Conservation (phyloP, 106 monocot species). For the Ottelia alismoides region DNA sequence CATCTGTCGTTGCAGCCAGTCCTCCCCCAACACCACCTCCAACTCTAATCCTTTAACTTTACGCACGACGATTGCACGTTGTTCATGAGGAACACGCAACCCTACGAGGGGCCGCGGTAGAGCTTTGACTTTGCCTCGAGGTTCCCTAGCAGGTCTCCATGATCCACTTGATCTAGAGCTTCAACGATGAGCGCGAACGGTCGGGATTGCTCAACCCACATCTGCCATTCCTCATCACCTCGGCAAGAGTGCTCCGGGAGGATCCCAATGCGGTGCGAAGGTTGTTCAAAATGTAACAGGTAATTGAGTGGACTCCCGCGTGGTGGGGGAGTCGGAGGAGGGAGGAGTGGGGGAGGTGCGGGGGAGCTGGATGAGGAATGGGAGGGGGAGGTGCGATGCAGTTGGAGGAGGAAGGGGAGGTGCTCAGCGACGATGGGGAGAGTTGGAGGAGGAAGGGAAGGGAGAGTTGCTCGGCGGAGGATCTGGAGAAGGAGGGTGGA, state of each 20-base stretch:
- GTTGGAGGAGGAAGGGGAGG: too few relatives aligned
- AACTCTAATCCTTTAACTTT: conserved; percentile 59
- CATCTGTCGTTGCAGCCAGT: conserved; percentile 46
- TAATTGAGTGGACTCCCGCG: conserved; percentile 63
- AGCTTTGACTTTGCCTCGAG: conserved; percentile 52
- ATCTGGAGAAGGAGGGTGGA: too few relatives aligned
- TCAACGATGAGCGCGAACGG: conserved; percentile 19
- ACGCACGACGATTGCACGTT: conserved; percentile 64
- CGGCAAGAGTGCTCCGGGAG: conserved; percentile 49
- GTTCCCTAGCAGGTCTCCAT: conserved; percentile 49
- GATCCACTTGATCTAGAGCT: conserved; percentile 66
- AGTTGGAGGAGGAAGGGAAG: too few relatives aligned
- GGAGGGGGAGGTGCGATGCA: too few relatives aligned
- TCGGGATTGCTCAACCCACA: neutral
- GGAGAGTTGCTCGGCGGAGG: too few relatives aligned
- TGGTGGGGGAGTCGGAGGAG: too few relatives aligned
- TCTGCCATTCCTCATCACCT: conserved; percentile 51
- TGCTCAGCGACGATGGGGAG: too few relatives aligned
- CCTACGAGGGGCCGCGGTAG: conserved; percentile 31
- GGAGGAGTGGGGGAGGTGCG: too few relatives aligned
- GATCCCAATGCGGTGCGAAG: conserved; percentile 53
- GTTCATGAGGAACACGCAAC: conserved; percentile 65
- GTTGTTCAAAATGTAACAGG: conserved; percentile 74
- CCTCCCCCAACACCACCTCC: conserved; percentile 49
- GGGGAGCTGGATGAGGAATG: too few relatives aligned